Conservation (phyloP, 2,329 filamentous ascomycete genomes). For the Plectosphaerella sp. region DNA sequence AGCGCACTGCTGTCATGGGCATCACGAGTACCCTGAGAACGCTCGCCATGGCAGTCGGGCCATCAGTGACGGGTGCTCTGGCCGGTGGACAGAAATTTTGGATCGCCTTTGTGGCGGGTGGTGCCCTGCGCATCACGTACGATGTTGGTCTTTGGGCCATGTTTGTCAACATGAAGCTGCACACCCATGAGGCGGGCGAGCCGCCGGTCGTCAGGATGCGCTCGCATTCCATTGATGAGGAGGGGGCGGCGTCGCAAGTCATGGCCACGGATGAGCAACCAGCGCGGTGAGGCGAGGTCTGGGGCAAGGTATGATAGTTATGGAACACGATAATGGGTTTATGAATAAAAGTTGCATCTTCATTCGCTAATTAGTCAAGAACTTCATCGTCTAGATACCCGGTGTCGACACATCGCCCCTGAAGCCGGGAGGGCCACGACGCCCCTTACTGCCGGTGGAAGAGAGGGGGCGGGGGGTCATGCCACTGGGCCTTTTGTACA, state of each 20-base stretch:
- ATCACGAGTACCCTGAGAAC: conserved; percentile 68
- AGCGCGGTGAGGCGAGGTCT: no score
- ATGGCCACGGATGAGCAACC: no score
- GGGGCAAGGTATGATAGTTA: no score
- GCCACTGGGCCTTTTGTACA: no score
- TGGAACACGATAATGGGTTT: no score
- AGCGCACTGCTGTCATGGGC: conserved; percentile 70
- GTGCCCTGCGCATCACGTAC: conserved; percentile 48
- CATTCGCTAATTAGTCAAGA: neutral
- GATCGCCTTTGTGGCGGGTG: conserved; percentile 58
- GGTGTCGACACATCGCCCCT: neutral
- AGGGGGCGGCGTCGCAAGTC: neutral
- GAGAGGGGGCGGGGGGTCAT: no score
- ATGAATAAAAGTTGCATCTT: no score
- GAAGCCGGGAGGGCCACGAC: neutral
- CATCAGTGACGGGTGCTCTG: conserved; percentile 50
- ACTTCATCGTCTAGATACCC: neutral
- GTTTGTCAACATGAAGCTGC: neutral
- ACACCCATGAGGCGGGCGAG: neutral
- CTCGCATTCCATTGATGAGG: neutral
- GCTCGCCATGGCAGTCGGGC: conserved; percentile 48
- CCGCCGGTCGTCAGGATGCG: neutral
- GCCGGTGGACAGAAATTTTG: conserved; percentile 51
- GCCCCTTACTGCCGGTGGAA: neutral
- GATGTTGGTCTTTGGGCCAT: conserved; percentile 31